A percentile compares a stretch with the other conserved stretches of the same genome.
phyloP scores from a whole-genome alignment of 2,329 filamentous ascomycete genomes.

The Arthrinium phaeospermum region DNA sequence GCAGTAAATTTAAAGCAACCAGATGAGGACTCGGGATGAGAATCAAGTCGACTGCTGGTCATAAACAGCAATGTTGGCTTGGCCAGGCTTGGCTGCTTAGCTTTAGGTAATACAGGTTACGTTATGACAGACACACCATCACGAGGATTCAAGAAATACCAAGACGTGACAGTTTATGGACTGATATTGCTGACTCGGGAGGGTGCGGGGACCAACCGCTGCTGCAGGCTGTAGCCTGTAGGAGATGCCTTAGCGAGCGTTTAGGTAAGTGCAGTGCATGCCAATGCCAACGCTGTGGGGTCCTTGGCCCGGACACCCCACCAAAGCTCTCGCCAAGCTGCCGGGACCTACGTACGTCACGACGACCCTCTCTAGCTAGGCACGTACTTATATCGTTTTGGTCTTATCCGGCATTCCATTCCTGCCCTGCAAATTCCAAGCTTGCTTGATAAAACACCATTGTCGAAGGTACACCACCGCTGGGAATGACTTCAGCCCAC shows the following conservation, averaged over 20 bases:
- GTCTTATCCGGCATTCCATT: constrained; percentile 7
- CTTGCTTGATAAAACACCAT: not conserved
- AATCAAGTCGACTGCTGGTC: not conserved
- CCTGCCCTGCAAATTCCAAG: not conserved
- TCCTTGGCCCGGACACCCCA: not conserved
- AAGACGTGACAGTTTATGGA: not conserved
- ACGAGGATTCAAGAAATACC: not conserved
- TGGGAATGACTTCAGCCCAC: not conserved
- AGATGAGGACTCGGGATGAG: not conserved
- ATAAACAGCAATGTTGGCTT: not conserved
- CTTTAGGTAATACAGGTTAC: not conserved
- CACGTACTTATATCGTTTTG: not conserved
- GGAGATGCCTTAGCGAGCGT: not conserved
- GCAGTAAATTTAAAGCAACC: not conserved
- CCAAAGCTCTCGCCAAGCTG: not conserved
- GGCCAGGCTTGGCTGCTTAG: not conserved
- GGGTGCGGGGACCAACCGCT: not conserved
- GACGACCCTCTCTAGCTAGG: not conserved
- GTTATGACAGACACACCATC: not conserved
- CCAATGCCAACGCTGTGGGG: not conserved
- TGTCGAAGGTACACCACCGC: not conserved
- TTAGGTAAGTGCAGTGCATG: not conserved
- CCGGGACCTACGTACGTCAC: constrained; percentile 11
- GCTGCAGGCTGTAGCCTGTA: too few relatives aligned
- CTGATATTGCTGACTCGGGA: not conserved